Conservation (phyloP, 2,329 filamentous ascomycete genomes). For the Fusarium sp. region DNA sequence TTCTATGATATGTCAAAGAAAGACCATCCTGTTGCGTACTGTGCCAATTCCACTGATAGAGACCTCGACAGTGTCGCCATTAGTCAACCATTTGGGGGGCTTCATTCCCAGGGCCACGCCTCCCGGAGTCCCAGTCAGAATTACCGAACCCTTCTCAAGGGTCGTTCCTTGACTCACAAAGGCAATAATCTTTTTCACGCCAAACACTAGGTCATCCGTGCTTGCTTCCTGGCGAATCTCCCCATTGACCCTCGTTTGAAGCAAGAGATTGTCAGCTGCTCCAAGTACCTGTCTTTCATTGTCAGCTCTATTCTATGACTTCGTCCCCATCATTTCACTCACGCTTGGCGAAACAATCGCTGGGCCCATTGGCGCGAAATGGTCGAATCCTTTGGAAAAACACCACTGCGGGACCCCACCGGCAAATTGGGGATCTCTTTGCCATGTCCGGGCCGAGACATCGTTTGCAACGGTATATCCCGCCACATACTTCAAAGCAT, state of each 20-base stretch:
- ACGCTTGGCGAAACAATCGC: slow-evolving; percentile 12
- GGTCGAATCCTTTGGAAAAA: slow-evolving; percentile 30
- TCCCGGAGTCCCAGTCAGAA: slow-evolving; percentile 28
- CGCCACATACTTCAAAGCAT: slow-evolving; percentile 20
- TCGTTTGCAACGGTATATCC: slow-evolving; percentile 31
- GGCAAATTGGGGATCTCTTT: slow-evolving; percentile 16
- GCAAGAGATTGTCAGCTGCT: slow-evolving; percentile 7
- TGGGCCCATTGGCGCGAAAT: slow-evolving; percentile 26
- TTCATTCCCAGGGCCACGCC: slow-evolving; percentile 27
- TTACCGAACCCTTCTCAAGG: slow-evolving; percentile 15
- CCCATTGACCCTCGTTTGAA: slow-evolving; percentile 28
- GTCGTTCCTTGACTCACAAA: slow-evolving; percentile 28
- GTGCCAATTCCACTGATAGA: slow-evolving; percentile 23
- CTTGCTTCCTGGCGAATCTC: slow-evolving; percentile 19
- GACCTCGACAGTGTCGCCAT: slow-evolving; percentile 29
- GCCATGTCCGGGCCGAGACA: slow-evolving; percentile 20
- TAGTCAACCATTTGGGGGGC: slow-evolving; percentile 14
- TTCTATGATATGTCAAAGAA: slow-evolving; percentile 2
- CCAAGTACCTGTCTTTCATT: slow-evolving; percentile 1
- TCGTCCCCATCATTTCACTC: neutral
- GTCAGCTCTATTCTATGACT: neutral
- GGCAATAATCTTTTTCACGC: slow-evolving; percentile 6
- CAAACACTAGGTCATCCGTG: slow-evolving; percentile 24
- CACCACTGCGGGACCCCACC: slow-evolving; percentile 24
- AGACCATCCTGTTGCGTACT: slow-evolving; percentile 23